Percentiles rank a stretch among this genome's conserved stretches.
phyloP scores from a whole-genome alignment of 371 early-diverging fungal species.

The Racocetra persica region DNA sequence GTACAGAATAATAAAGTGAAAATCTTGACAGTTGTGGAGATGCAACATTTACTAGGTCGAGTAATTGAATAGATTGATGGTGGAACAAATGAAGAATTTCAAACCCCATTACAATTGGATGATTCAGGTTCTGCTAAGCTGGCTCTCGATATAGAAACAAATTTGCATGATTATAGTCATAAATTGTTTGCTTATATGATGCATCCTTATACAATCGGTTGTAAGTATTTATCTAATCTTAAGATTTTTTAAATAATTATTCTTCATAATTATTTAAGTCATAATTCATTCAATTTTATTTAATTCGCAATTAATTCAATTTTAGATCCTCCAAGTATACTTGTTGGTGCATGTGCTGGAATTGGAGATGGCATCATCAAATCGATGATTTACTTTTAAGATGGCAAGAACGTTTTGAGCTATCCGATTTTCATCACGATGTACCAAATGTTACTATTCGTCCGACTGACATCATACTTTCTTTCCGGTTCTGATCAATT shows the following conservation, averaged over 20 bases:
- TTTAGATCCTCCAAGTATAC: not conserved
- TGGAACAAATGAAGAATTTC: not conserved
- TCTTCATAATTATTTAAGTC: not conserved
- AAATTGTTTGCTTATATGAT: not conserved
- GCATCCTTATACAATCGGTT: not conserved
- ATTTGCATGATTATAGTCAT: conserved; percentile 8
- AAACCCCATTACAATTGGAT: not conserved
- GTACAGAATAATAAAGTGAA: too few relatives aligned
- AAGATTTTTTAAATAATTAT: not conserved
- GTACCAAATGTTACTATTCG: not conserved
- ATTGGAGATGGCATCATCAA: conserved; percentile 30
- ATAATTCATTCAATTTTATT: not conserved
- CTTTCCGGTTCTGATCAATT: too few relatives aligned
- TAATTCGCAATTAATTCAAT: too few relatives aligned
- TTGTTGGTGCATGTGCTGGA: conserved; percentile 16
- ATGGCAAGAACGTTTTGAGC: not conserved
- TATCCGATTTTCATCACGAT: not conserved
- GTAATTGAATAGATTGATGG: conserved; percentile 10
- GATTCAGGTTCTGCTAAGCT: not conserved
- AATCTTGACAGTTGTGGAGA: too few relatives aligned
- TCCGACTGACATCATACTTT: not conserved
- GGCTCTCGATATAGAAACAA: not conserved
- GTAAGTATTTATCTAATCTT: too few relatives aligned
- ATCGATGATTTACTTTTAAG: not conserved
- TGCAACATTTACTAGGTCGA: not conserved